A percentile compares a stretch with the other conserved stretches of the same genome.
Evolutionary conservation across 306 rosid species (phyloP).

Genomic region (Arachis stenosperma): DNA sequence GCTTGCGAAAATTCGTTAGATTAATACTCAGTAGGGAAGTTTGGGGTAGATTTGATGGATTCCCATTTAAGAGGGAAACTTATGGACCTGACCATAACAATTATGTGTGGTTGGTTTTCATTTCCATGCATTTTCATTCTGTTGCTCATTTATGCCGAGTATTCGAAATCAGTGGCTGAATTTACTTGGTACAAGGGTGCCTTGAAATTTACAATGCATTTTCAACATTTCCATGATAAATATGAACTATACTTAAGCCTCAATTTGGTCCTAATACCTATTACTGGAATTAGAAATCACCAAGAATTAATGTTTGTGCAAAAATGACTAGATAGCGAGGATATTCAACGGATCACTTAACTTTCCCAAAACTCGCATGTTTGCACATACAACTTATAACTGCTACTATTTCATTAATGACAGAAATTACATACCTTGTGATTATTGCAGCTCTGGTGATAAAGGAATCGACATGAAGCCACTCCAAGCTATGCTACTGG

Average conservation of each 20-base stretch:
- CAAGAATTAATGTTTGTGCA: no score
- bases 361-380: neutral
- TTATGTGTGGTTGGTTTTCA: no score
- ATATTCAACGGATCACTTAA: no score
- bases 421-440: slow-evolving; percentile 13
- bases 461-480: slow-evolving; percentile 51
- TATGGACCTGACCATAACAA: no score
- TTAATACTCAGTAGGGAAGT: slow-evolving; percentile 11
- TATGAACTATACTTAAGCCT: neutral
- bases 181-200: neutral
- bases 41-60: slow-evolving; percentile 1
- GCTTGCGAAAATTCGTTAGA: slow-evolving; percentile 3
- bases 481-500: slow-evolving; percentile 81
- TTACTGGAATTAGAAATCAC: neutral
- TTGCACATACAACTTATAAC: neutral
- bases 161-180: neutral
- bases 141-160: no score
- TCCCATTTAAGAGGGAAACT: neutral
- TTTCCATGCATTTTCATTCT: no score
- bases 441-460: slow-evolving; percentile 48
- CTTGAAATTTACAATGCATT: neutral
- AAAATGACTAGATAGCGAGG: no score
- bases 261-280: neutral
- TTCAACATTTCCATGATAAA: neutral
- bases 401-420: slow-evolving; percentile 9